These are phyloP conservation scores for Theileria annulata DNA, from an alignment of 169 alveolate species.

Conservation along the genomic window DNA sequence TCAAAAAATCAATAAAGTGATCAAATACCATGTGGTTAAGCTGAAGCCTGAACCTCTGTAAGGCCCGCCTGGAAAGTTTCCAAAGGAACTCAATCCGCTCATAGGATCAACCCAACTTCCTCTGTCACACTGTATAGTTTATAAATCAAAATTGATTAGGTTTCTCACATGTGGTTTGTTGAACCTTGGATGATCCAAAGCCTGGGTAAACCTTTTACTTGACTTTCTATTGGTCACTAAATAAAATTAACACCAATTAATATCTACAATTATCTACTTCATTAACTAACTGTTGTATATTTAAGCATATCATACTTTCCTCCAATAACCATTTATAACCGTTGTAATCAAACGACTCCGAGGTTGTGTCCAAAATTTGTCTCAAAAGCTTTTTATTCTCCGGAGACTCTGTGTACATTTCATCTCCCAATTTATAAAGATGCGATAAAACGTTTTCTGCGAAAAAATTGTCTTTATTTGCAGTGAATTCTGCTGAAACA, in stretches of 20 bases:
- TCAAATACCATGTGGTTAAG: conserved; percentile 48
- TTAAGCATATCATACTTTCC: conserved; percentile 13
- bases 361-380: conserved; percentile 18
- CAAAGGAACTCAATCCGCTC: conserved; percentile 27
- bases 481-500: background rate
- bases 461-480: background rate
- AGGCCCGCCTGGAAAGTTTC: conserved; percentile 66
- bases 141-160: too few species aligned
- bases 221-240: conserved; percentile 47
- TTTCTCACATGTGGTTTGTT: conserved; percentile 61
- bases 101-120: conserved; percentile 62
- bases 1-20: background rate
- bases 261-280: too few species aligned
- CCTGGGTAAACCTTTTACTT: conserved; percentile 54
- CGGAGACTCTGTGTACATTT: conserved; percentile 29
- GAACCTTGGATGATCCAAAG: conserved; percentile 46
- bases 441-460: conserved; percentile 37
- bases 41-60: conserved; percentile 52
- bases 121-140: conserved; percentile 50
- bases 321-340: conserved; percentile 55
- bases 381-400: conserved; percentile 23
- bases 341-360: conserved; percentile 48
- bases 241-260: background rate
- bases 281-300: too few species aligned
- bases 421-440: conserved; percentile 36